Conservation (phyloP, 495 filamentous ascomycete genomes). For the Cetradonia linearis region DNA sequence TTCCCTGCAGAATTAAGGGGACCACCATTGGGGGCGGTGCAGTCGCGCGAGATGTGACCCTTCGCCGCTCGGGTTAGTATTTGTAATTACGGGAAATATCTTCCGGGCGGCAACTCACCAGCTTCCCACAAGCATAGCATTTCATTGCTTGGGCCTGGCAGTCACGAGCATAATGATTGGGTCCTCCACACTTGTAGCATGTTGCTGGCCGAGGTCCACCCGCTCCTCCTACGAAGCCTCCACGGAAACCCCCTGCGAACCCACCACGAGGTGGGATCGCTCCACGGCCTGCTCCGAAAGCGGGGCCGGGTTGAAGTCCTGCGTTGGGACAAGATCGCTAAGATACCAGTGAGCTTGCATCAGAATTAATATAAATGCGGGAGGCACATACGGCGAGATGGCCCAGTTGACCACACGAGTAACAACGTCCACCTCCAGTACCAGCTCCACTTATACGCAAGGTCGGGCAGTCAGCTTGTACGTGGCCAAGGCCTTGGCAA, state of each 20-base stretch:
- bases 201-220: constrained; percentile 70
- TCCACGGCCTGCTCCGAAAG: constrained; percentile 51
- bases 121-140: constrained; percentile 98
- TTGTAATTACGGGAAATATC: constrained; percentile 2
- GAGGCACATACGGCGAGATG: constrained; percentile 64
- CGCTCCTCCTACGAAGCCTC: constrained; percentile 49
- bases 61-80: constrained; percentile 20
- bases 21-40: constrained; percentile 92
- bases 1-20: constrained; percentile 92
- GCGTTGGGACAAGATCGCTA: constrained; percentile 80
- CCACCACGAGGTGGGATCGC: constrained; percentile 56
- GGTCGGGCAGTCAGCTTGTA: constrained; percentile 98
- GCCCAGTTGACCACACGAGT: constrained; percentile 85
- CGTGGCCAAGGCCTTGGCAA: constrained; percentile 96
- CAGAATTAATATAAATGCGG: constrained; percentile 1
- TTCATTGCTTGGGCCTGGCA: constrained; percentile 99
- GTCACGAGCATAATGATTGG: constrained; percentile 97
- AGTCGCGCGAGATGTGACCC: constrained; percentile 96
- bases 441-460: constrained; percentile 77
- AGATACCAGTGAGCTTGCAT: constrained; percentile 5
- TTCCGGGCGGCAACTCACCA: constrained; percentile 35
- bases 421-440: constrained; percentile 74
- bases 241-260: constrained; percentile 54
- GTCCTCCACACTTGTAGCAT: constrained; percentile 99
- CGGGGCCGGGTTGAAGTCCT: constrained; percentile 39